Conservation (phyloP, 257 asterid species). For the Galeopsis tetrahit region DNA sequence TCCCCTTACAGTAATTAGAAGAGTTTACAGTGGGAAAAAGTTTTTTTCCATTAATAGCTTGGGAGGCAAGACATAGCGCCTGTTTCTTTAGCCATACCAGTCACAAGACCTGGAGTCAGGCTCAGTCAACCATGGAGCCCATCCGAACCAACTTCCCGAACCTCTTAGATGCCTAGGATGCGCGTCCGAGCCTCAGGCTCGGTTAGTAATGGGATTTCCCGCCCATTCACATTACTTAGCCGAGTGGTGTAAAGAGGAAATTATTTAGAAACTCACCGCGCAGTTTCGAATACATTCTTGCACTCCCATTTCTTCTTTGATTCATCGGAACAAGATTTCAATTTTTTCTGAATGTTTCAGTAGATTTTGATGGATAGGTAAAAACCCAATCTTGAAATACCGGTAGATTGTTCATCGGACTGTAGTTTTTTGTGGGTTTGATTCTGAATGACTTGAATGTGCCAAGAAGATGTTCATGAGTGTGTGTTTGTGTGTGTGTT, state of each 20-base stretch:
- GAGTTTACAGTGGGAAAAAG: constrained; percentile 24
- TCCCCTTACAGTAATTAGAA: background rate
- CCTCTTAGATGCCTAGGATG: constrained; percentile 2
- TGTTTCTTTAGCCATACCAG: constrained; percentile 26
- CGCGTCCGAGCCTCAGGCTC: constrained; percentile 42
- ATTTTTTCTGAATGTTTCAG: background rate
- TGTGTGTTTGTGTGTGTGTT: background rate
- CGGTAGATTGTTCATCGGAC: constrained; percentile 14
- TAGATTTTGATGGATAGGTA: constrained; percentile 37
- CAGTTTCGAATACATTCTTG: constrained; percentile 33
- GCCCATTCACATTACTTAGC: constrained; percentile 71
- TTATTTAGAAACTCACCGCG: constrained; percentile 31
- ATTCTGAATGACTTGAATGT: constrained; percentile 26
- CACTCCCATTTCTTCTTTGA: constrained; percentile 33
- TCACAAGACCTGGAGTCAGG: constrained; percentile 55
- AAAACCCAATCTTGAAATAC: constrained; percentile 25
- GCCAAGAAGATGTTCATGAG: background rate
- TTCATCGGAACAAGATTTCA: background rate
- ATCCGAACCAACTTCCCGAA: constrained; percentile 22
- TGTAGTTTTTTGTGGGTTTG: constrained; percentile 33
- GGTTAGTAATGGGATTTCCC: constrained; percentile 58
- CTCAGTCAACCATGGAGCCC: constrained; percentile 61
- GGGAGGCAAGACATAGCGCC: constrained; percentile 62
- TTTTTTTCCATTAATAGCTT: constrained; percentile 53
- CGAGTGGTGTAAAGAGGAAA: constrained; percentile 54